A percentile compares a stretch with the other conserved stretches of the same genome.
phyloP scores from a whole-genome alignment of 2,329 filamentous ascomycete genomes.

The Fonsecaea pedrosoi region DNA sequence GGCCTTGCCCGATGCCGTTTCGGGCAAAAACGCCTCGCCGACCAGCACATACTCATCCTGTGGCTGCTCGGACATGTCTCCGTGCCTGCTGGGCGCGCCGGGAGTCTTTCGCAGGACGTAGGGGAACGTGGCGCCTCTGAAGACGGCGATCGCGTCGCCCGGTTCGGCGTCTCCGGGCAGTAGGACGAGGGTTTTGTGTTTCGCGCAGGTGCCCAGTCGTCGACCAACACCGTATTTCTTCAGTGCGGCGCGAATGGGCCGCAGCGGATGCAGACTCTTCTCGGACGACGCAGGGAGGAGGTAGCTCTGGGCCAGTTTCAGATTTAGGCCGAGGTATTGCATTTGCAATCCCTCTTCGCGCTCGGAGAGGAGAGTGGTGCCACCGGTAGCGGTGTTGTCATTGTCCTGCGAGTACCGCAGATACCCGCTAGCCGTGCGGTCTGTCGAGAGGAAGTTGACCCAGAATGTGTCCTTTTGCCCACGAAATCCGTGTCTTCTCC shows the following conservation, averaged over 20 bases:
- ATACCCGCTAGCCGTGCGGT: constrained; percentile 8
- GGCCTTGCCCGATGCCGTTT: constrained; percentile 2
- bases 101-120: constrained; percentile 14
- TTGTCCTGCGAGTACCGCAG: constrained; percentile 12
- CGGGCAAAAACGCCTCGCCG: constrained; percentile 14
- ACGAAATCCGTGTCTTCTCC: neutral
- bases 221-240: constrained; percentile 15
- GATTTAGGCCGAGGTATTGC: constrained; percentile 21
- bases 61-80: neutral
- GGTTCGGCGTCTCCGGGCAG: constrained; percentile 9
- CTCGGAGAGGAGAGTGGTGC: constrained; percentile 15
- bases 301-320: constrained; percentile 21
- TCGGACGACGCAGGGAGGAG: constrained; percentile 11
- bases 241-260: constrained; percentile 15
- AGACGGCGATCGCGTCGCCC: constrained; percentile 15
- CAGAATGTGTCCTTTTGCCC: constrained; percentile 11
- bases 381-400: neutral
- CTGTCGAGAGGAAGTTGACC: constrained; percentile 20
- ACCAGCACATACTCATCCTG: constrained; percentile 5
- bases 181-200: constrained; percentile 5
- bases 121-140: constrained; percentile 17
- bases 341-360: constrained; percentile 18
- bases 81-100: no score
- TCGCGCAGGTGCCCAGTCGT: constrained; percentile 6
- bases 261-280: constrained; percentile 4